Evolutionary conservation across 345 rosid genomes (phyloP).

Genomic region (Physaria fendleri): DNA sequence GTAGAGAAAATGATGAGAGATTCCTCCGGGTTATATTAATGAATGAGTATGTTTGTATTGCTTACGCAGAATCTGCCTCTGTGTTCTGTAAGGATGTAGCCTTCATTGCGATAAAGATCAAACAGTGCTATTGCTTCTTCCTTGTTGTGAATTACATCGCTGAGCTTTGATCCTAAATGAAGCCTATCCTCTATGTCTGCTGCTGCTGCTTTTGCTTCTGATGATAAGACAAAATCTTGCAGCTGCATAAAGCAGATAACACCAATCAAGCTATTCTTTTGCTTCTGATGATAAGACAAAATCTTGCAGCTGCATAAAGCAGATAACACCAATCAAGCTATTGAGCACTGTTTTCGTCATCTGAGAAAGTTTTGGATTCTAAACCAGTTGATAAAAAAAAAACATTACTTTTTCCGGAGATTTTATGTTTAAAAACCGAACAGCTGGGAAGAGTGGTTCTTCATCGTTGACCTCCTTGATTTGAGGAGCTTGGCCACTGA

Average conservation of each 20-base stretch:
- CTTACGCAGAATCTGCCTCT: constrained; percentile 67
- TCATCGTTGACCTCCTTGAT: constrained; percentile 90
- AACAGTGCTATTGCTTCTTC: constrained; percentile 71
- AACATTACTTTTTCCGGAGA: constrained; percentile 34
- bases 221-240: constrained; percentile 39
- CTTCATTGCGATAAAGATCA: constrained; percentile 59
- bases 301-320: constrained; percentile 34
- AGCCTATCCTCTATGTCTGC: constrained; percentile 64
- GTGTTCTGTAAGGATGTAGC: constrained; percentile 75
- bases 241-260: constrained; percentile 31
- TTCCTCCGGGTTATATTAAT: not conserved
- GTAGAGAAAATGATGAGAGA: not conserved
- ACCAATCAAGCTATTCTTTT: not conserved
- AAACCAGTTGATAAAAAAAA: not conserved
- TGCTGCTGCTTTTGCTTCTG: constrained; percentile 70
- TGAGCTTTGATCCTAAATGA: constrained; percentile 75
- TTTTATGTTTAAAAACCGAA: constrained; percentile 36
- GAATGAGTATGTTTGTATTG: constrained; percentile 3
- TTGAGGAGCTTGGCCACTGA: constrained; percentile 88
- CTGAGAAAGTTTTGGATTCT: not conserved
- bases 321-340: constrained; percentile 3
- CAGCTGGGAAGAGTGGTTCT: constrained; percentile 84
- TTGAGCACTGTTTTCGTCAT: not conserved
- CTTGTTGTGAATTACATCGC: constrained; percentile 61
- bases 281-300: constrained; percentile 55